Percentiles rank a stretch among this genome's conserved stretches.
Evolutionary conservation across 164 flowering plant genomes (phyloP).

Genomic region (Berberis vulgaris): DNA sequence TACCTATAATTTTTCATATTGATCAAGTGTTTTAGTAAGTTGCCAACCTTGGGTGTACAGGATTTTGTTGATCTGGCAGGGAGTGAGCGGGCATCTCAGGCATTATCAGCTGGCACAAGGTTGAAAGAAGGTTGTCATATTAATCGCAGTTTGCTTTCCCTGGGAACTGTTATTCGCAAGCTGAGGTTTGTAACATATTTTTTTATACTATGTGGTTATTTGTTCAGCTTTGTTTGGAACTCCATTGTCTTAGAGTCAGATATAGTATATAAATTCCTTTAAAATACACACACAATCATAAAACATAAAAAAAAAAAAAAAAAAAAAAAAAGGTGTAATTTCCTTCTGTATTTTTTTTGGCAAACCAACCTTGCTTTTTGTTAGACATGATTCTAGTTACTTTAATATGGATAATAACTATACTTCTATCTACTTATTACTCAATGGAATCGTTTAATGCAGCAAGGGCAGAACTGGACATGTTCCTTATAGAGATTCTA

Average conservation of each 20-base stretch:
- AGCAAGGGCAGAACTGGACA: slow-evolving; percentile 89
- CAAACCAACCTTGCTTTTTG: too few relatives aligned
- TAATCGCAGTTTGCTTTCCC: slow-evolving; percentile 84
- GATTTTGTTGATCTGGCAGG: slow-evolving; percentile 98
- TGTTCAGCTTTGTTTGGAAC: too few relatives aligned
- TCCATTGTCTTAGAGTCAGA: too few relatives aligned
- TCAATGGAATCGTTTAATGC: slow-evolving; percentile 19
- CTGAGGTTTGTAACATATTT: slow-evolving; percentile 43
- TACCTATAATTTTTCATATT: too few relatives aligned
- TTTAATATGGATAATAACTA: too few relatives aligned
- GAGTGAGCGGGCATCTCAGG: slow-evolving; percentile 96
- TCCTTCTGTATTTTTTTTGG: too few relatives aligned
- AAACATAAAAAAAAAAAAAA: too few relatives aligned
- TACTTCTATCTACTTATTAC: neutral
- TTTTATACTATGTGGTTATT: neutral
- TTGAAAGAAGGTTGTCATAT: slow-evolving; percentile 97
- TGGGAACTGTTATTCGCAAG: slow-evolving; percentile 92
- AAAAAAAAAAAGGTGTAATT: too few relatives aligned
- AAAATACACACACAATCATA: too few relatives aligned
- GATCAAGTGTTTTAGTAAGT: neutral
- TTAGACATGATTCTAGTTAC: too few relatives aligned
- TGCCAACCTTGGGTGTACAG: slow-evolving; percentile 23
- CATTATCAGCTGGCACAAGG: slow-evolving; percentile 73
- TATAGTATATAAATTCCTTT: too few relatives aligned
- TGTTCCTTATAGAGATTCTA: slow-evolving; percentile 86